Conservation (phyloP, 2,329 filamentous ascomycete species). For the Huntiella abstrusa region DNA sequence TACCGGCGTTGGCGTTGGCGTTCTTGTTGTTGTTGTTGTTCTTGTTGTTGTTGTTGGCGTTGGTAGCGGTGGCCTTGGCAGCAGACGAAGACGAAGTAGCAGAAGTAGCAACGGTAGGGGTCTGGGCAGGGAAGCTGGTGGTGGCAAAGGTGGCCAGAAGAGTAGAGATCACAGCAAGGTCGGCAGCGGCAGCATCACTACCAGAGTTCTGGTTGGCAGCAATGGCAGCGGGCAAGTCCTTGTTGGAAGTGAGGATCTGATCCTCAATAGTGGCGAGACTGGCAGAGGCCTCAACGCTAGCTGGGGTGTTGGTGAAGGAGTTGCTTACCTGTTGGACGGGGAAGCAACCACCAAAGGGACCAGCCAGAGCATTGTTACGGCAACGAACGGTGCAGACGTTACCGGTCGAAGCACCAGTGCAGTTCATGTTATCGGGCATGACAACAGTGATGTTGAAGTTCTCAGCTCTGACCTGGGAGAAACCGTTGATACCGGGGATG, state of each 20-base stretch:
- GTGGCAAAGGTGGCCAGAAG: conserved; percentile 15
- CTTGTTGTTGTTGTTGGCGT: background rate
- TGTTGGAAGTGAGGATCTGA: conserved; percentile 31
- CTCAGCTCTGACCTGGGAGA: conserved; percentile 35
- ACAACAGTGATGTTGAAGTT: conserved; percentile 37
- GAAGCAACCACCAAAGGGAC: conserved; percentile 40
- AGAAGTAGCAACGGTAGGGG: conserved; percentile 14
- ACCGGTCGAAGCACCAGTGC: conserved; percentile 35
- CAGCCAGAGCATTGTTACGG: conserved; percentile 36
- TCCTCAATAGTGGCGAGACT: conserved; percentile 25
- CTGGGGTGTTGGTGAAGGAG: conserved; percentile 24
- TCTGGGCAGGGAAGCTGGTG: conserved; percentile 18
- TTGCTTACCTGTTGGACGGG: conserved; percentile 35
- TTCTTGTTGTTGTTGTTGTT: conserved; percentile 12
- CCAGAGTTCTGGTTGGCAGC: conserved; percentile 26
- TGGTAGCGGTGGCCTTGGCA: conserved; percentile 9
- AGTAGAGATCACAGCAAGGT: conserved; percentile 19
- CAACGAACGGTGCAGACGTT: conserved; percentile 40
- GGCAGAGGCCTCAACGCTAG: conserved; percentile 27
- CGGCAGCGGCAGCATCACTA: conserved; percentile 14
- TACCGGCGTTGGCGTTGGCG: conserved; percentile 4
- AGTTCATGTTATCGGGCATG: conserved; percentile 30
- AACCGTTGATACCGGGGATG: conserved; percentile 36
- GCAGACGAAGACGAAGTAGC: conserved; percentile 9
- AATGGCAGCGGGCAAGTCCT: conserved; percentile 26